These are phyloP conservation scores for Leccinum variicolor DNA, from an alignment of 768 basidiomycete species.

Conservation along the genomic window DNA sequence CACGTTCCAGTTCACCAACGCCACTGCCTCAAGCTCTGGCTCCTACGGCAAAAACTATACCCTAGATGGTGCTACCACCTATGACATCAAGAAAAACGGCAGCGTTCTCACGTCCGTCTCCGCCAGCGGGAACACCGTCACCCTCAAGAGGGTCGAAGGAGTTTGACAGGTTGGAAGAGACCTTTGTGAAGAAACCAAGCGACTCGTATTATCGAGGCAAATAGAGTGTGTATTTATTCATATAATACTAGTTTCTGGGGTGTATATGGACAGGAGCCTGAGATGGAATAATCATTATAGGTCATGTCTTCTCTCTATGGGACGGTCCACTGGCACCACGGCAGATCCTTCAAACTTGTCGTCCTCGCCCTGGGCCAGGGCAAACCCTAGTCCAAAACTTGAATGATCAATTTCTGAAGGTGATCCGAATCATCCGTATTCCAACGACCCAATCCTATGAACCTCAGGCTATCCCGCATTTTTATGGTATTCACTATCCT, in stretches of 20 bases:
- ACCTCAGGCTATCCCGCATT: no score
- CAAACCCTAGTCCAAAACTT: no score
- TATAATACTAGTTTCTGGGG: no score
- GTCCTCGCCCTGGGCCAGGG: no score
- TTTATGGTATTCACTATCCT: no score
- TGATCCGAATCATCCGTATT: no score
- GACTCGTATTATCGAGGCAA: not conserved
- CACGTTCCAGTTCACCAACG: not conserved
- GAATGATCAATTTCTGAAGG: no score
- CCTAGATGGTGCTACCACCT: not conserved
- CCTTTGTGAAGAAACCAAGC: not conserved
- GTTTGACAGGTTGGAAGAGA: not conserved
- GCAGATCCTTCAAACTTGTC: no score
- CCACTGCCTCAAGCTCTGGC: not conserved
- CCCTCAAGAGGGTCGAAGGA: not conserved
- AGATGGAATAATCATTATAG: not conserved
- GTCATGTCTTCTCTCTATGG: not conserved
- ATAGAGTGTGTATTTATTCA: not conserved
- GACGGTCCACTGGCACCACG: no score
- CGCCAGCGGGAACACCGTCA: not conserved
- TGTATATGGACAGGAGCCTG: not conserved
- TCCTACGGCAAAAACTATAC: not conserved
- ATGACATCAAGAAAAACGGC: not conserved
- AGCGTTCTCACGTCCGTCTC: not conserved
- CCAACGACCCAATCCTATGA: no score